These are phyloP conservation scores for Leishmania mexicana DNA, from an alignment of 208 protist genomes.

Conservation along the genomic window DNA sequence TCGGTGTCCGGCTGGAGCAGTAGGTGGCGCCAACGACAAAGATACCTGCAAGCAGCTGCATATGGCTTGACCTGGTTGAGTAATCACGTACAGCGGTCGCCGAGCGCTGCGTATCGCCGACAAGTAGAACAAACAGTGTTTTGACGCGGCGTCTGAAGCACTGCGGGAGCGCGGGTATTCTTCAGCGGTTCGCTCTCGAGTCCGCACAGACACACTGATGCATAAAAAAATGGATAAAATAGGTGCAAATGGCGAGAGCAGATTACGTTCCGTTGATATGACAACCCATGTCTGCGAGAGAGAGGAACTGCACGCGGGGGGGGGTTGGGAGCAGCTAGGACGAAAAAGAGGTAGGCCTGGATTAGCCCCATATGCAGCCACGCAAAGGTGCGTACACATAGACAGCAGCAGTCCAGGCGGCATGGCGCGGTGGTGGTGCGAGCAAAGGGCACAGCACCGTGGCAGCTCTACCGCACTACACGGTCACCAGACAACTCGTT, in stretches of 20 bases:
- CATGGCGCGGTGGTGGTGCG: not conserved
- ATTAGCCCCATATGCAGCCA: not conserved
- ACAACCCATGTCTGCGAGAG: not conserved
- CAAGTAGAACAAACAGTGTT: not conserved
- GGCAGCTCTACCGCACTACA: conserved; percentile 16
- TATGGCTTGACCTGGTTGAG: not conserved
- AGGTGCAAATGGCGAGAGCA: not conserved
- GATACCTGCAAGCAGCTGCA: not conserved
- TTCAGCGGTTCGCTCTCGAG: not conserved
- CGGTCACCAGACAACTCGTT: conserved; percentile 4
- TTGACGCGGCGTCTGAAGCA: not conserved
- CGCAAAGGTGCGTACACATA: not conserved
- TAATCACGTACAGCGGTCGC: not conserved
- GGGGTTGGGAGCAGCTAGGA: not conserved
- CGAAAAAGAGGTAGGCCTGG: not conserved
- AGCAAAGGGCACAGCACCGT: not conserved
- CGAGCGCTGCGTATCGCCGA: not conserved
- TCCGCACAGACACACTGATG: not conserved
- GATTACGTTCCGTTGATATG: not conserved
- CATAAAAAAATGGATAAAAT: not conserved
- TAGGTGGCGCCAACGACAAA: not conserved
- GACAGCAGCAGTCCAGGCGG: not conserved
- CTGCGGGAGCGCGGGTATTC: not conserved
- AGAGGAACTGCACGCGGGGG: not conserved
- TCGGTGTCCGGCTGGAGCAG: not conserved